Evolutionary conservation across 768 basidiomycete species (phyloP), one percentile per base, ranked within the genome.

Genomic region (Dacryopinax primogenitus): DNA sequence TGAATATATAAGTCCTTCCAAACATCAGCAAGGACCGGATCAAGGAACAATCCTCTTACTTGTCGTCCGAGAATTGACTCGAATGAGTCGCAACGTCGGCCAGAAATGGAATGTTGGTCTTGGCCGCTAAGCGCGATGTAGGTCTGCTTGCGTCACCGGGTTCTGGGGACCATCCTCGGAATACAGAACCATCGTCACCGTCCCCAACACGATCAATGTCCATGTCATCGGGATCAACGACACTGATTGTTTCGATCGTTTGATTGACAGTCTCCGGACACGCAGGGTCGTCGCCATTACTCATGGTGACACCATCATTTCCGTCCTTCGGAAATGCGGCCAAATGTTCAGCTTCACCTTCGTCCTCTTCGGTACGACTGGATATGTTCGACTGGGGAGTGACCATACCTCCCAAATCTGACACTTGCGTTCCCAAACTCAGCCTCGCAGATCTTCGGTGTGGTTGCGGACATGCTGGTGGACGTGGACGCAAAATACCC

Each of bases 1-100:
- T 91, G 72, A 93, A 86, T 34, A 99, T 86, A 68, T 83, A 84
- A 4, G 90, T 85, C 65, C 90, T 92, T 71, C 3, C 62, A 23
- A 23, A 41, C 30, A 64, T 63, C 12, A 58, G 45, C 32, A 63
- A 58, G 13, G 51, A 44, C 41, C 18, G 51, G 13, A 15, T n/a
- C n/a, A n/a, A n/a, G 30, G 7, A 30, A 4, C 18, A 9, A 21
- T 3, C 9, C 26, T 28, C 51, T 6, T 30, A 58, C 51, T 44
- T 23, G 3, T 44, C 41, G 41, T 44, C 41, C 18, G 4, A 44
- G 4, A 44, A 44, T 3, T 6, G 4, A 23, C 41, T 18, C 23
- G 18, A 44, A 23, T 6, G 41, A 18, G 41, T 23, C 7, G 41
- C n/a, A n/a, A 6, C 18, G 7, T 44, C 7, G 41, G 41, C 4